Evolutionary conservation across 257 asterid species (phyloP), one percentile per base, ranked within the genome.

Genomic region (Thymus quinquecostatus): DNA sequence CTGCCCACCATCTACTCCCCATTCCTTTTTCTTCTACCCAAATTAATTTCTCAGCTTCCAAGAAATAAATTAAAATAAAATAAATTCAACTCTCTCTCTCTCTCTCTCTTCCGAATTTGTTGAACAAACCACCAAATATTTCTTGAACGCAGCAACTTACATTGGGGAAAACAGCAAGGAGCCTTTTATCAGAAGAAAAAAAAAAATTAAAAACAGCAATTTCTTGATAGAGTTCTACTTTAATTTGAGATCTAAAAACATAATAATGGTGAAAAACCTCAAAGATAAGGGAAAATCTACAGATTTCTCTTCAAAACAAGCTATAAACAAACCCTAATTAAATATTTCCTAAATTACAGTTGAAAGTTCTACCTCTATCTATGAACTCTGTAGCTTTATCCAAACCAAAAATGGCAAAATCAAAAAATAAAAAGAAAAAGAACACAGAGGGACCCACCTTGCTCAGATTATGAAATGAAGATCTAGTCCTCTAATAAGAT

Each of bases 1-100:
- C 96, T 69, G 79, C 83, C 97, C 97, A 88, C 96, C 96, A 88
- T 78, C 82, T 74, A 65, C 87, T 85, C 3, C 89, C 88, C 96
- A 89, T 40, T 0, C 58, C 59, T 29, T 43, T 55, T 30, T 75
- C 77, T 78, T 72, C 67, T 60, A 70, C 68, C 45, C 56, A 68
- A 77, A 13, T 5, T 12, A 2, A 29, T 41, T 69, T 64, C 76
- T 61, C 78, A 72, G 68, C 70, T 72, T 40, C 66, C 78, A 63
- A 69, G 70, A 58, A 45, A 11, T 5, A 28, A 69, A 30, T 12
- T 7, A 75, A 75, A 70, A 6, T 11, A 32, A 64, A 38, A 21
- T 30, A 47, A 6, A 43, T 8, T 1, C 3, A 0, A 51, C 51
- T 11, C 34, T 41, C 29, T 28, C 56, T 69, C 53, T 57, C 60